A percentile compares a stretch with the other conserved stretches of the same genome.
These are phyloP conservation scores for Epichloe festucae DNA, from an alignment of 2,329 filamentous ascomycete species.

Conservation along the genomic window DNA sequence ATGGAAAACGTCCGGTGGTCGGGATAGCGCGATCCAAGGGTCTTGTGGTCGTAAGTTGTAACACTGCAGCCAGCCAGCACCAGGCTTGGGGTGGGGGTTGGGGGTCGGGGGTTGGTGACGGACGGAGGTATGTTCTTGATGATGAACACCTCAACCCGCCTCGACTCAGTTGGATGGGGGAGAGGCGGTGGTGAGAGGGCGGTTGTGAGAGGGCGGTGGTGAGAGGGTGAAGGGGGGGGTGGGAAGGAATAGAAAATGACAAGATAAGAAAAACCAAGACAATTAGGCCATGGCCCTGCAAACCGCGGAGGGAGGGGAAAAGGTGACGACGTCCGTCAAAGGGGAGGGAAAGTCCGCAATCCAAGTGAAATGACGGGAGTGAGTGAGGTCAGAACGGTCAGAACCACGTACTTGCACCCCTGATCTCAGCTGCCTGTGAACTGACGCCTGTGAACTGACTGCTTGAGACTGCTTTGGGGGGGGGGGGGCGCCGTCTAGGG, in stretches of 20 bases:
- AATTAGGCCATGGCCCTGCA: slow-evolving; percentile 1
- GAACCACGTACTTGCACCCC: too few relatives aligned
- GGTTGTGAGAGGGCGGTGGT: too few relatives aligned
- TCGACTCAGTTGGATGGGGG: background rate
- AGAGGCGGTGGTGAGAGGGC: background rate
- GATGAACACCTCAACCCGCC: background rate
- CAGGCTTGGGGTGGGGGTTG: background rate
- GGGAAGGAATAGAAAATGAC: background rate
- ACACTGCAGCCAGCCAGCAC: background rate
- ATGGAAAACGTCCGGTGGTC: background rate
- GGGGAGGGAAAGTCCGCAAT: slow-evolving; percentile 2
- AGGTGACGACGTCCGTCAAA: slow-evolving; percentile 1
- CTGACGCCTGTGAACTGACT: too few relatives aligned
- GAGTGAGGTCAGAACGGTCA: too few relatives aligned
- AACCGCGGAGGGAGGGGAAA: background rate
- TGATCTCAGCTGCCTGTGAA: too few relatives aligned
- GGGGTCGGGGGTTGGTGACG: background rate
- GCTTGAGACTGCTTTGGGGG: too few relatives aligned
- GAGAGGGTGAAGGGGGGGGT: background rate
- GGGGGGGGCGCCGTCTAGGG: too few relatives aligned
- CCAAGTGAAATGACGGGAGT: background rate
- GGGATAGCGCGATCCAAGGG: background rate
- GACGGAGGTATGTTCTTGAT: background rate
- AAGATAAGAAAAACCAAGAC: background rate
- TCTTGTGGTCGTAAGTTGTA: background rate